Conservation (phyloP, 768 basidiomycete genomes). For the Cystobasidium tubakii region DNA sequence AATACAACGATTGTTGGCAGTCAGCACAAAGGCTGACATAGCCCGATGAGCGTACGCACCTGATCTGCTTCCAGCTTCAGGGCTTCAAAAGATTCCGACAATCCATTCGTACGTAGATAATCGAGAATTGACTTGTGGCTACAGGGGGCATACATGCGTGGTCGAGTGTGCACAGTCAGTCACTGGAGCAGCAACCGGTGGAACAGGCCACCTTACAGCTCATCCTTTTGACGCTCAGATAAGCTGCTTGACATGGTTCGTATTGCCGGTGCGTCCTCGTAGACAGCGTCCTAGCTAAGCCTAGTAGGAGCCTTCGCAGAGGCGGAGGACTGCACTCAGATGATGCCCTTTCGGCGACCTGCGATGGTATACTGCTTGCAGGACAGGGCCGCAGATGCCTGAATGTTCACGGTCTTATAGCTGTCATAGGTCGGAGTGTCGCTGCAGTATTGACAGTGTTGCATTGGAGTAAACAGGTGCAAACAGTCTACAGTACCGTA, state of each 20-base stretch:
- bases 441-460: not conserved
- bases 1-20: not conserved
- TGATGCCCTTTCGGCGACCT: too few relatives aligned
- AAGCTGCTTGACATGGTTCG: conserved; percentile 27
- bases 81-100: conserved; percentile 41
- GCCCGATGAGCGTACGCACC: not conserved
- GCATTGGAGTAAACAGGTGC: not conserved
- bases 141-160: not conserved
- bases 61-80: conserved; percentile 44
- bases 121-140: conserved; percentile 51
- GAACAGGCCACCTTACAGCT: conserved; percentile 20
- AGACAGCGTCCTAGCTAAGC: too few relatives aligned
- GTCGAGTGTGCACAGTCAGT: not conserved
- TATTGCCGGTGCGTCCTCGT: not conserved
- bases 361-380: too few relatives aligned
- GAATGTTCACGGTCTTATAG: not conserved
- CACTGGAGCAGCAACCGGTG: not conserved
- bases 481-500: not conserved
- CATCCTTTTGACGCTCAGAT: conserved; percentile 38
- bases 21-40: not conserved
- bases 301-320: too few relatives aligned
- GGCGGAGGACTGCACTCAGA: too few relatives aligned
- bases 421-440: not conserved
- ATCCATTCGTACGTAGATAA: conserved; percentile 48
- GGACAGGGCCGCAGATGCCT: not conserved